These are phyloP conservation scores for Castanea sativa DNA, from an alignment of 306 rosid genomes.

Conservation along the genomic window DNA sequence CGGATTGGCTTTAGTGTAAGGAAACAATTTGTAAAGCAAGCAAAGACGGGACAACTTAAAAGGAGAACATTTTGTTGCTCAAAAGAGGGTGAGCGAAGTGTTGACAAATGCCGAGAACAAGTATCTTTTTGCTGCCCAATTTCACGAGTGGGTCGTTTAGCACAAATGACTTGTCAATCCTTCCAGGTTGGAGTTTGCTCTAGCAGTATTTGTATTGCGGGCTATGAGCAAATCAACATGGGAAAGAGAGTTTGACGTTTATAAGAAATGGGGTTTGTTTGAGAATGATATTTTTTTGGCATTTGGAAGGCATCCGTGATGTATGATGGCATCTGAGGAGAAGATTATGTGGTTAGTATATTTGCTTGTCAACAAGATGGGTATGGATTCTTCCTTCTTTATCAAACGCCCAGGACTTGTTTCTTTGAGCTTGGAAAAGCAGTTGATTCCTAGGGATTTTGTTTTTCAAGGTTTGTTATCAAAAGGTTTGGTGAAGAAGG, in stretches of 20 bases:
- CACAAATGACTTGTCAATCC: slow-evolving; percentile 20
- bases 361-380: slow-evolving; percentile 33
- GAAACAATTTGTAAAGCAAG: too few species aligned
- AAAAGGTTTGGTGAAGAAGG: slow-evolving; percentile 26
- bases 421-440: slow-evolving; percentile 30
- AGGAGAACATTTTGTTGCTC: too few species aligned
- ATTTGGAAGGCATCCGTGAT: slow-evolving; percentile 33
- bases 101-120: too few species aligned
- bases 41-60: too few species aligned
- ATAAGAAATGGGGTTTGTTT: slow-evolving; percentile 47
- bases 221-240: slow-evolving; percentile 22
- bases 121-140: too few species aligned
- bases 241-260: slow-evolving; percentile 27
- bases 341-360: slow-evolving; percentile 26
- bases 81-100: too few species aligned
- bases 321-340: slow-evolving; percentile 27
- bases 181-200: neutral
- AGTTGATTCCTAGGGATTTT: slow-evolving; percentile 34
- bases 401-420: slow-evolving; percentile 8
- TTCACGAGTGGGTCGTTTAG: too few species aligned
- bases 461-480: slow-evolving; percentile 31
- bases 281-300: slow-evolving; percentile 15
- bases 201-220: slow-evolving; percentile 16
- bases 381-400: slow-evolving; percentile 34
- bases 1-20: too few species aligned